These are phyloP conservation scores for Didymella arachidicola DNA, from an alignment of 2,329 filamentous ascomycete genomes.

Conservation along the genomic window DNA sequence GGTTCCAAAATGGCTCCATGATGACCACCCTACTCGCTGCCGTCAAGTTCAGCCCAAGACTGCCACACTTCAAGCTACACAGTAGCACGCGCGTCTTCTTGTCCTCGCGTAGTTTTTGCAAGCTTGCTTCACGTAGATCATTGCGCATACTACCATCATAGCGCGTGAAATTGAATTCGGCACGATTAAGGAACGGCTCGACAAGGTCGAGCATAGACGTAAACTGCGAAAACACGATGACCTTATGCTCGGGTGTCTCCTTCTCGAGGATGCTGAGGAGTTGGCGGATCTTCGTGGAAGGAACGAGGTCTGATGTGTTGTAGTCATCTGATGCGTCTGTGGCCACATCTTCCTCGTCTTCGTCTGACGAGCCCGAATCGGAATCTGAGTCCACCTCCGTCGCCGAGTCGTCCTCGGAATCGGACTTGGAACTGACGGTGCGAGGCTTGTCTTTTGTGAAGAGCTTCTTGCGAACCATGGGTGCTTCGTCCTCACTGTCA, in stretches of 20 bases:
- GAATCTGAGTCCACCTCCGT: slow-evolving; percentile 54
- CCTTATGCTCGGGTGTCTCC: slow-evolving; percentile 85
- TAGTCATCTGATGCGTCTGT: slow-evolving; percentile 52
- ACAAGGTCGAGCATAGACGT: slow-evolving; percentile 97
- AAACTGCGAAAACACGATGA: slow-evolving; percentile 98
- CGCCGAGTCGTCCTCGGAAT: slow-evolving; percentile 50
- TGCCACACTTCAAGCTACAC: slow-evolving; percentile 93
- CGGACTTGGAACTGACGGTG: slow-evolving; percentile 63
- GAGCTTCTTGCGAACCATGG: slow-evolving; percentile 36
- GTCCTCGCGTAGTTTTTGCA: slow-evolving; percentile 78
- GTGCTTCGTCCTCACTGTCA: slow-evolving; percentile 51
- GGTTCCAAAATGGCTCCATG: slow-evolving; percentile 98
- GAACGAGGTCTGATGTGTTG: slow-evolving; percentile 60
- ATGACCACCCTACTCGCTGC: slow-evolving; percentile 93
- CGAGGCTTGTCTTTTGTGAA: slow-evolving; percentile 53
- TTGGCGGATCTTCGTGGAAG: slow-evolving; percentile 91
- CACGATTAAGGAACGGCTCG: slow-evolving; percentile 83
- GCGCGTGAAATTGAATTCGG: slow-evolving; percentile 79
- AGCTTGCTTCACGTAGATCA: slow-evolving; percentile 85
- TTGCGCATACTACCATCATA: slow-evolving; percentile 98
- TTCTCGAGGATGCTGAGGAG: slow-evolving; percentile 80
- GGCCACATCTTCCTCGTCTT: slow-evolving; percentile 54
- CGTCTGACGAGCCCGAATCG: slow-evolving; percentile 50
- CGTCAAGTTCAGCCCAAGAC: slow-evolving; percentile 90
- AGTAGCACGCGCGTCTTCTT: slow-evolving; percentile 80